These are phyloP conservation scores for Sclerotinia glacialis DNA, from an alignment of 2,329 filamentous ascomycete genomes.

Conservation along the genomic window DNA sequence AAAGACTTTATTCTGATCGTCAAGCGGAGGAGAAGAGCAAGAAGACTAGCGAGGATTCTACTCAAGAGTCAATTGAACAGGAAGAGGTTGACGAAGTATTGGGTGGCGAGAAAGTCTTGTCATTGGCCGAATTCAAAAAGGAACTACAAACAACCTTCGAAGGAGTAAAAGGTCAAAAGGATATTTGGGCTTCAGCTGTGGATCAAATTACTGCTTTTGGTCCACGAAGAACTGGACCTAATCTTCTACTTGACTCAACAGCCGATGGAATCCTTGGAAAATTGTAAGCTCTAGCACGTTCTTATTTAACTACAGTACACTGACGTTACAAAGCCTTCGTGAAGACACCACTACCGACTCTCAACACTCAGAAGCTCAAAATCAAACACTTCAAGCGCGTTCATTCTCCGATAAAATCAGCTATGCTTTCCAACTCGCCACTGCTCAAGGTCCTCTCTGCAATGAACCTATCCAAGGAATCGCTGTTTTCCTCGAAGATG, in stretches of 20 bases:
- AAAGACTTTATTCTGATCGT: conserved; percentile 71
- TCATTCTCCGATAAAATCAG: conserved; percentile 87
- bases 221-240: conserved; percentile 79
- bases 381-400: conserved; percentile 50
- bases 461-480: conserved; percentile 91
- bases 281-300: conserved; percentile 50
- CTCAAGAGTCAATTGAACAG: conserved; percentile 36
- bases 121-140: conserved; percentile 71
- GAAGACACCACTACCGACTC: conserved; percentile 33
- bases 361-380: conserved; percentile 45
- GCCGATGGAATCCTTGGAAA: conserved; percentile 67
- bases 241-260: conserved; percentile 83
- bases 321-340: conserved; percentile 30
- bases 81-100: conserved; percentile 52
- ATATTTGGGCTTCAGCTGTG: conserved; percentile 73
- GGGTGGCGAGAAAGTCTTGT: conserved; percentile 60
- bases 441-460: conserved; percentile 83
- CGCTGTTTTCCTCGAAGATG: conserved; percentile 83
- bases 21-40: conserved; percentile 47
- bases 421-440: conserved; percentile 92
- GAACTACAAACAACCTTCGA: conserved; percentile 69
- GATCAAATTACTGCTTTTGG: conserved; percentile 89
- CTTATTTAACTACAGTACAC: background rate
- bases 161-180: conserved; percentile 67
- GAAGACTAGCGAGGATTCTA: conserved; percentile 30